A percentile compares a stretch with the other conserved stretches of the same genome.
Conservation (phyloP, 2,329 filamentous ascomycete species). For the Alternaria sp. region DNA sequence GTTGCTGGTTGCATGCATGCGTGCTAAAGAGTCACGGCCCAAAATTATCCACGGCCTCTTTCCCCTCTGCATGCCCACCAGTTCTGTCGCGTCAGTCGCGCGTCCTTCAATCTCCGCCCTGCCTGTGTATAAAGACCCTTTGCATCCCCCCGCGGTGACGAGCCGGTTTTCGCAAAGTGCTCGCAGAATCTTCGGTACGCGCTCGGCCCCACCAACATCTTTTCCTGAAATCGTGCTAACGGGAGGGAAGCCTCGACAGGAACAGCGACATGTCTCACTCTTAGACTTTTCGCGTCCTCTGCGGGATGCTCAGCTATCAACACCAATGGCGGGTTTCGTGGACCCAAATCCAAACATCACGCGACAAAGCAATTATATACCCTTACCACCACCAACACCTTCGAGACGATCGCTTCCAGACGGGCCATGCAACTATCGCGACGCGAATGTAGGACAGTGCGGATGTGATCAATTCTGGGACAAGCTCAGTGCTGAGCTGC, state of each 20-base stretch:
- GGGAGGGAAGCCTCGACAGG: constrained; percentile 27
- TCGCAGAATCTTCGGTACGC: constrained; percentile 43
- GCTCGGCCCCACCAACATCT: constrained; percentile 31
- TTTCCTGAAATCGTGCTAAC: constrained; percentile 36
- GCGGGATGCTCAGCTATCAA: constrained; percentile 45
- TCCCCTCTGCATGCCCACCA: constrained; percentile 29
- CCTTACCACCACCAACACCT: constrained; percentile 30
- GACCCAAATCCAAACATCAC: constrained; percentile 35
- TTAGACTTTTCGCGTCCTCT: constrained; percentile 38
- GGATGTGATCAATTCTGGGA: constrained; percentile 65
- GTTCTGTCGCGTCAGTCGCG: constrained; percentile 22
- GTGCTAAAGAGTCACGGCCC: constrained; percentile 40
- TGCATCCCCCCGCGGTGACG: constrained; percentile 18
- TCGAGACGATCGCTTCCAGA: constrained; percentile 54
- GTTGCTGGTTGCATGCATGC: constrained; percentile 24
- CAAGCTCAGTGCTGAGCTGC: constrained; percentile 43
- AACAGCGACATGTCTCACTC: constrained; percentile 39
- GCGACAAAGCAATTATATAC: constrained; percentile 24
- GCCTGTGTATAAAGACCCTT: constrained; percentile 27
- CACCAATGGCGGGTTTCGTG: constrained; percentile 49
- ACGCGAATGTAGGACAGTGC: constrained; percentile 58
- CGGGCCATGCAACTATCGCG: constrained; percentile 63
- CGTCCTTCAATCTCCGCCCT: constrained; percentile 22
- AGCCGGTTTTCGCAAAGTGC: constrained; percentile 27
- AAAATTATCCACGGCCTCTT: constrained; percentile 36